Base-by-base conservation (phyloP, 139 green algal genomes). In the Tetradesmus obliquus region DNA sequence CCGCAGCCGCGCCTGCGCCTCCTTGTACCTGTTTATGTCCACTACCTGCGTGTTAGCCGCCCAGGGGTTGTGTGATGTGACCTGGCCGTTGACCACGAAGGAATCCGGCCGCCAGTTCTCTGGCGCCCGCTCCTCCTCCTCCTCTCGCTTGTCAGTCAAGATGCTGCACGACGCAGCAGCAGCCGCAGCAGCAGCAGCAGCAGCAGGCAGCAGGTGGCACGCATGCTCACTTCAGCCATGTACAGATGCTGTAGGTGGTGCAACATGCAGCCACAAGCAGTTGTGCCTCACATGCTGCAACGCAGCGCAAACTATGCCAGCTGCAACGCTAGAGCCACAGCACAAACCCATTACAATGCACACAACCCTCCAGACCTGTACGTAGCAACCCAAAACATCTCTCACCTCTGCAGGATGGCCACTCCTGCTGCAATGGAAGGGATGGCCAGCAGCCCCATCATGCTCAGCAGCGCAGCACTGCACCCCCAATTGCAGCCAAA, bases 1-100 rank as follows among this genome's bases (percentile, higher is more conserved):
- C n/a, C 58, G 15, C n/a, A 84, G 55, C 20, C 71, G 76, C 22
- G 69, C 69, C 71, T 90, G 69, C 3, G 69, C 69, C 55, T 32
- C 13, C 71, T n/a, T 66, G 51, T 84, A 90, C 24, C 76, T 51
- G 19, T 6, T 54, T 4, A 32, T 54, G 4, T 15, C 79, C 2
- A 58, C 71, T 5, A 32, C 3, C 51, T 51, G 3, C n/a, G 13
- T 82, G 85, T 10, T 90, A 10, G 86, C 71, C 58, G 71, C 86
- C 86, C 86, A 90, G 20, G 86, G 86, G 60, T 90, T 90, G 51
- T 81, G 22, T 62, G 57, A 32, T n/a, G 86, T 90, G 7, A 90
- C 51, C 76, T 84, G 86, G 8, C 86, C 86, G n/a, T 90, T 90
- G 4, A 90, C 86, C 2, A 90, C n/a, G 51, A 57, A 90, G 9